Conservation (phyloP, 75 land plant species). For the Chamaecyparis obtusa region DNA sequence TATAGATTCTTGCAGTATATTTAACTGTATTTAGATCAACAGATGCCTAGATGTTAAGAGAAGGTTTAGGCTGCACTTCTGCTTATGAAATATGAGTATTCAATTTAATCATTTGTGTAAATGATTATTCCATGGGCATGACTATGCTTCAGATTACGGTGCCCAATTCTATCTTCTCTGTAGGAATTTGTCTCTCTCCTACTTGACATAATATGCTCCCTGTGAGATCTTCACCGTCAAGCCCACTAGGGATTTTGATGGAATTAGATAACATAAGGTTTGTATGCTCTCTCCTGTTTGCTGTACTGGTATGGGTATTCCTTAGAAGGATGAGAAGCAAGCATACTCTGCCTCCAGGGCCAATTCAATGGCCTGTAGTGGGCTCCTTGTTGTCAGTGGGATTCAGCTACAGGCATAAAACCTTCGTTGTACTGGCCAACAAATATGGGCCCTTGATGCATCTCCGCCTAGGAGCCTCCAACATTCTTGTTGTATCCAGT, state of each 20-base stretch:
- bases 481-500: conserved; percentile 25
- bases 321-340: too few relatives aligned
- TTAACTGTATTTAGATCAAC: not conserved
- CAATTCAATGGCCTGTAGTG: conserved; percentile 24
- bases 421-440: conserved; percentile 25
- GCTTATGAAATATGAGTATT: not conserved
- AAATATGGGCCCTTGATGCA: conserved; percentile 33
- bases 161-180: not conserved
- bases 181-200: not conserved
- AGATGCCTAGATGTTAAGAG: not conserved
- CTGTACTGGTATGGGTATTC: not conserved
- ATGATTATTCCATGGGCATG: not conserved
- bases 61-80: not conserved
- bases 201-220: not conserved
- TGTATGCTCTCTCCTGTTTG: not conserved
- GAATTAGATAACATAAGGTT: not conserved
- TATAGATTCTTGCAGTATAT: too few relatives aligned
- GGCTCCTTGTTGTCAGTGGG: conserved; percentile 26
- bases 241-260: not conserved
- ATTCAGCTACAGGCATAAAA: conserved; percentile 15
- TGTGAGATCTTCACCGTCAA: not conserved
- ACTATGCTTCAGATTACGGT: not conserved
- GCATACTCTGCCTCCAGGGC: conserved; percentile 24
- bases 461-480: conserved; percentile 24
- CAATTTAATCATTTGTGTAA: too few relatives aligned